Conservation (phyloP, 164 flowering plant genomes). For the Warburgia ugandensis region DNA sequence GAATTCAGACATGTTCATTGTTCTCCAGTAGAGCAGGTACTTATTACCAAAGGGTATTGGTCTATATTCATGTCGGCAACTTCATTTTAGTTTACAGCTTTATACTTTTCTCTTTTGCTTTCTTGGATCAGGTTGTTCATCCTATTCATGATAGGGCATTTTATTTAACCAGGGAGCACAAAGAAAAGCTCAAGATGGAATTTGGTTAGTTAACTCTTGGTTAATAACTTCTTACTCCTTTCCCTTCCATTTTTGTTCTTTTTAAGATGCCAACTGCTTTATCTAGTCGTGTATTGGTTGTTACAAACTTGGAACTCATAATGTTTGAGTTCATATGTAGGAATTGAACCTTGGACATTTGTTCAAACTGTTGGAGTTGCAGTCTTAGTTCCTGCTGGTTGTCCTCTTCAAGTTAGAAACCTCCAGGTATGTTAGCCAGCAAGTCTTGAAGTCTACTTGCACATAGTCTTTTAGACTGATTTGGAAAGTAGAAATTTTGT, state of each 20-base stretch:
- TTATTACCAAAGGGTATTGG: too few species aligned
- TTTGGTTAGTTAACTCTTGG: too few species aligned
- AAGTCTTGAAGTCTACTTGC: too few species aligned
- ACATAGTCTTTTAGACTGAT: too few species aligned
- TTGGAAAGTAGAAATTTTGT: too few species aligned
- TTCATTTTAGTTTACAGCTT: too few species aligned
- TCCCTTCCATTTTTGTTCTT: neutral
- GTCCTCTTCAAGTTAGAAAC: constrained; percentile 66
- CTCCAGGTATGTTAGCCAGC: too few species aligned
- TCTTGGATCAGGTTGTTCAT: constrained; percentile 32
- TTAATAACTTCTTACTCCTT: neutral
- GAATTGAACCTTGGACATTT: constrained; percentile 72
- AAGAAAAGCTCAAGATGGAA: constrained; percentile 45
- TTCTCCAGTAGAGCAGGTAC: constrained; percentile 35
- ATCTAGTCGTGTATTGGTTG: too few species aligned
- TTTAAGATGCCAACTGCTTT: neutral
- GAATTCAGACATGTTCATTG: constrained; percentile 33
- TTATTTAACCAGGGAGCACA: constrained; percentile 30
- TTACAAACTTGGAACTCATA: neutral
- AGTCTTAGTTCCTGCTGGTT: constrained; percentile 71
- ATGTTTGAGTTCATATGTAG: constrained; percentile 24
- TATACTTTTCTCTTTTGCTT: constrained; percentile 1
- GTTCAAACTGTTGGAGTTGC: constrained; percentile 74
- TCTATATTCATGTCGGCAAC: too few species aligned
- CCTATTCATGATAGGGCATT: constrained; percentile 45